Evolutionary conservation across 139 green algal species (phyloP), one percentile per base, ranked within the genome.

Genomic region (Microglena sp.): DNA sequence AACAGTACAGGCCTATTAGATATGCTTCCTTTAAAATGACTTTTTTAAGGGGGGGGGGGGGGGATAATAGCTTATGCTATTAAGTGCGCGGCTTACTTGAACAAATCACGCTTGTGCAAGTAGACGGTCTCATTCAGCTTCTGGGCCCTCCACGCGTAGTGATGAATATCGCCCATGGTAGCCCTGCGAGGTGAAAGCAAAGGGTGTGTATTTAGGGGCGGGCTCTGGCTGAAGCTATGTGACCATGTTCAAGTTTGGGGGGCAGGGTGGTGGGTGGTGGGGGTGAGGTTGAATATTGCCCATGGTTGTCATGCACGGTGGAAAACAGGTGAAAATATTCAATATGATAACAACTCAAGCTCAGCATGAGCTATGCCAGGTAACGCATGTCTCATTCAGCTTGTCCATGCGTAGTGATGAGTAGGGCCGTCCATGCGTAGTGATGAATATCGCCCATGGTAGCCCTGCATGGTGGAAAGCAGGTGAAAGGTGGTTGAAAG

Each of bases 391-490:
- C 65, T 95, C 73, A 68, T 95, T 89, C 69, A 71, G 58, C 56
- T 70, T 69, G 11, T 77, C n/a, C n/a, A n/a, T n/a, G n/a, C n/a
- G n/a, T n/a, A n/a, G n/a, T n/a, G n/a, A n/a, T n/a, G n/a, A n/a
- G n/a, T n/a, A n/a, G 69, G 1, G 85, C 84, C 4, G 87, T 68
- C 86, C 84, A 92, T 0, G 86, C 86, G 43, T 79, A 95, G 73
- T 95, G 89, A 44, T 95, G 88, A 18, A 95, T 86, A 80, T 95
- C 89, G 0, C 84, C 85, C 83, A 94, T 86, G 56, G 72, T 76
- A 43, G 78, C 64, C 0, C 83, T 93, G 55, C 94, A 85, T 18
- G 40, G 15, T 11, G 11, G 40, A 24, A 18, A 11, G 40, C 18
- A 18, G 11, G 40, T 50, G 11, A 24, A 18, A 24, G 40, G 40